Conservation (phyloP, 345 rosid species). For the Citrus inodora region DNA sequence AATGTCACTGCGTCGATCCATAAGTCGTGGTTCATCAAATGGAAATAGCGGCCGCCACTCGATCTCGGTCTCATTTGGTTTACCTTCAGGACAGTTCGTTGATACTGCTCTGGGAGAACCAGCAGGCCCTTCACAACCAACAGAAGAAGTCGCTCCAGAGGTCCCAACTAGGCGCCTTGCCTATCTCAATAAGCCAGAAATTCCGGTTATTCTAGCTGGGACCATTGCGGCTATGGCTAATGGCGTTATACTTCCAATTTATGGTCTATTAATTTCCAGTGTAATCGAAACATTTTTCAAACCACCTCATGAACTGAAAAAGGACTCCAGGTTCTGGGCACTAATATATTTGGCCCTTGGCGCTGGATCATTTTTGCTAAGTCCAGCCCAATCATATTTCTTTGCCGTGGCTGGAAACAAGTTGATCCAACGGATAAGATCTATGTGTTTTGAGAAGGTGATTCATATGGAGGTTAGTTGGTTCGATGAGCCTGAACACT, state of each 20-base stretch:
- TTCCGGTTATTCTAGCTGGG: slow-evolving; percentile 59
- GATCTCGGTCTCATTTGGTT: slow-evolving; percentile 51
- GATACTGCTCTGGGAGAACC: slow-evolving; percentile 26
- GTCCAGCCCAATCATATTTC: slow-evolving; percentile 48
- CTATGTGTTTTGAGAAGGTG: slow-evolving; percentile 80
- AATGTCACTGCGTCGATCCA: slow-evolving; percentile 38
- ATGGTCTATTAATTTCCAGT: slow-evolving; percentile 50
- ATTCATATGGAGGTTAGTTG: slow-evolving; percentile 82
- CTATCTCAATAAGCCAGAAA: slow-evolving; percentile 76
- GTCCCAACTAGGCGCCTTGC: slow-evolving; percentile 60
- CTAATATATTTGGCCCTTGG: slow-evolving; percentile 57
- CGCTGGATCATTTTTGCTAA: slow-evolving; percentile 44
- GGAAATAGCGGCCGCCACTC: slow-evolving; percentile 62
- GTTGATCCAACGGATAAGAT: slow-evolving; percentile 57
- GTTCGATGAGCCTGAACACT: slow-evolving; percentile 75
- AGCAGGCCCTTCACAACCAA: slow-evolving; percentile 20
- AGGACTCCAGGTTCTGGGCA: slow-evolving; percentile 71
- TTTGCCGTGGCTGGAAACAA: slow-evolving; percentile 74
- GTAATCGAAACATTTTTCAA: slow-evolving; percentile 55
- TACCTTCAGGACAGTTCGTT: slow-evolving; percentile 43
- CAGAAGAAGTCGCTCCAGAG: slow-evolving; percentile 30
- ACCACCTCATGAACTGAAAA: slow-evolving; percentile 50
- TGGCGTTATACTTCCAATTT: slow-evolving; percentile 62
- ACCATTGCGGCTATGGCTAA: slow-evolving; percentile 42
- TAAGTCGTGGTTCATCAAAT: slow-evolving; percentile 58